Base-by-base conservation (phyloP, 805 yeast species). In the Candida pini region DNA sequence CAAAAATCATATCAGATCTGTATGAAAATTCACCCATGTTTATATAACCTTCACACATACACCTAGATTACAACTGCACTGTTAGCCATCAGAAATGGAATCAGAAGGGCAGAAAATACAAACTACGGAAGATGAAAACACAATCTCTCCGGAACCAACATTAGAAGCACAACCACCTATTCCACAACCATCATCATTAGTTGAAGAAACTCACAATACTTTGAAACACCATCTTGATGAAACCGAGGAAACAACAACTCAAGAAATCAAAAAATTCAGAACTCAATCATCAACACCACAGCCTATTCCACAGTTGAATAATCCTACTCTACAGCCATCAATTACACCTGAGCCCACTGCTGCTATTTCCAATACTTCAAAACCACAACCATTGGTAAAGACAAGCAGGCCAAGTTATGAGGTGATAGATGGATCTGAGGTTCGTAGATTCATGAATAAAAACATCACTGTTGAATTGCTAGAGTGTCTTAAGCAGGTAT, bases 381-480 rank as follows among this genome's bases (percentile, higher is more conserved):
- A 24, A 9, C 31, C 31, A n/a, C 25, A 20, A n/a, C 31, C 31
- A n/a, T 24, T 15, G 5, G 42, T 41, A 2, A 45, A 46, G 18
- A 31, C 49, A 6, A 39, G 33, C 13, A 51, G 42, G 33, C 47
- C 49, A 3, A 31, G 36, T 3, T 47, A 51, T 28, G 76, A 71
- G 40, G 59, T 71, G 14, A 71, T 73, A 9, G 79, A 77, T 12
- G 81, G 80, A 1, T 69, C 76, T 2, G 62, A 71, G 0, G 54
- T 74, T 6, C 57, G 81, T 38, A 64, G 60, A 31, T 74, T 70
- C 51, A 54, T 74, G 44, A 72, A 74, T 46, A 53, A 63, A 41
- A 60, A 71, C 38, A 47, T 74, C 33, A 71, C 78, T 1, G 45
- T 39, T n/a, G 66, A 68, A 27, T 49, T 74, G 29, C 49, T 72